Conservation (phyloP, 345 rosid species). For the Microcos paniculata region DNA sequence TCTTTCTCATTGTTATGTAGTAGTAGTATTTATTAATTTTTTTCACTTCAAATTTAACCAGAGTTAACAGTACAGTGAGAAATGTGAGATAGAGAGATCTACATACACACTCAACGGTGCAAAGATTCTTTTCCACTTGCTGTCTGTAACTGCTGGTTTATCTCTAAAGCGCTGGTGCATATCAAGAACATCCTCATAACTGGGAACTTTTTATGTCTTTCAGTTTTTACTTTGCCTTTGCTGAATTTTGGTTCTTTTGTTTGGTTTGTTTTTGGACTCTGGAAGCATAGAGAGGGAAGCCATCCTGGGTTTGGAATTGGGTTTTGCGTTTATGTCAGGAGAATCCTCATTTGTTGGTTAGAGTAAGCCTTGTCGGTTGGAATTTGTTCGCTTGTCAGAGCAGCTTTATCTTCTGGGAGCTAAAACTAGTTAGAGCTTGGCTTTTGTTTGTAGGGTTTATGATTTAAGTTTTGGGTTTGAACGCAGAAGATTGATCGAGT, state of each 20-base stretch:
- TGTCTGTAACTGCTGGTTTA: conserved; percentile 4
- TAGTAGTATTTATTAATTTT: background rate
- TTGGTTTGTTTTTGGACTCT: conserved; percentile 14
- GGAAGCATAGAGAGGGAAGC: conserved; percentile 14
- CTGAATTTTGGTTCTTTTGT: conserved; percentile 23
- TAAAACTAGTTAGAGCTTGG: conserved; percentile 11
- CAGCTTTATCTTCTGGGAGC: conserved; percentile 1
- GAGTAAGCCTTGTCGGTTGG: no score
- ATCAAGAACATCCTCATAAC: conserved; percentile 7
- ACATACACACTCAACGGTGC: background rate
- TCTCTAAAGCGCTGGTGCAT: conserved; percentile 20
- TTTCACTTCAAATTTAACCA: background rate
- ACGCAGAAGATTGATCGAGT: background rate
- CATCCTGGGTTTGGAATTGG: conserved; percentile 21
- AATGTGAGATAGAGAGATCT: background rate
- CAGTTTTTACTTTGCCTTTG: conserved; percentile 14
- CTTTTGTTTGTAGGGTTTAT: background rate
- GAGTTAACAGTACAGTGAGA: conserved; percentile 11
- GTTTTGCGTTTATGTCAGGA: conserved; percentile 20
- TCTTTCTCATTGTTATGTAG: background rate
- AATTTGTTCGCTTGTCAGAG: background rate
- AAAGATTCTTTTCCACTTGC: conserved; percentile 25
- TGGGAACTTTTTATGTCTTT: conserved; percentile 11
- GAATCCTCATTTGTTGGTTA: background rate
- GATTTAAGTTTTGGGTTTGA: background rate